These are phyloP conservation scores for Funneliformis geosporum DNA, from an alignment of 192 early-diverging fungal species.

Conservation along the genomic window DNA sequence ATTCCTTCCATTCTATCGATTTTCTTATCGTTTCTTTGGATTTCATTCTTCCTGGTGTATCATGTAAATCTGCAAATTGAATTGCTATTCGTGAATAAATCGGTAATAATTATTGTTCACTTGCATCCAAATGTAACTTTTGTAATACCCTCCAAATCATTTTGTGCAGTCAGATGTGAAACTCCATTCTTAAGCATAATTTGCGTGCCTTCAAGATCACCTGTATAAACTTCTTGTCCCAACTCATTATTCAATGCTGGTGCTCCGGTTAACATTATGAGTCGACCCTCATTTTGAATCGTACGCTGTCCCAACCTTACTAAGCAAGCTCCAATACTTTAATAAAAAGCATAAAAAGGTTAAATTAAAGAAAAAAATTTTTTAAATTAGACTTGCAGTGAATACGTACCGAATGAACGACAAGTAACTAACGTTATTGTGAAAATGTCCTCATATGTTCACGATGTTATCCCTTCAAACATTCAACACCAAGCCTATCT, in stretches of 20 bases:
- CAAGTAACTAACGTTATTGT: constrained; percentile 96
- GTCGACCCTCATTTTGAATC: constrained; percentile 97
- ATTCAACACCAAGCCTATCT: constrained; percentile 96
- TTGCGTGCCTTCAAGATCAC: constrained; percentile 96
- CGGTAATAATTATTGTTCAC: constrained; percentile 85
- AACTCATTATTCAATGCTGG: constrained; percentile 97
- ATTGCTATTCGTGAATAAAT: constrained; percentile 92
- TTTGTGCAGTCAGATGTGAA: constrained; percentile 93
- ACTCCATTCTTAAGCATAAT: constrained; percentile 99
- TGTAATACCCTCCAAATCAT: constrained; percentile 90
- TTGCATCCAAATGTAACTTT: constrained; percentile 75
- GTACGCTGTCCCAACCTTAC: constrained; percentile 97
- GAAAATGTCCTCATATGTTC: constrained; percentile 97
- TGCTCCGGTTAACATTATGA: constrained; percentile 97
- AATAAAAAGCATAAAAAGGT: not conserved
- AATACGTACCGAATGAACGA: constrained; percentile 81
- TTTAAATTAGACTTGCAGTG: not conserved
- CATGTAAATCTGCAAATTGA: constrained; percentile 98
- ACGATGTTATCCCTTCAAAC: constrained; percentile 94
- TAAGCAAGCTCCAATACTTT: constrained; percentile 92
- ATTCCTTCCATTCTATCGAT: constrained; percentile 74
- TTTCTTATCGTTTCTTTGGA: constrained; percentile 89
- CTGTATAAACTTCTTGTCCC: constrained; percentile 96
- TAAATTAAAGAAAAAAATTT: too few relatives aligned
- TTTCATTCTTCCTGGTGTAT: constrained; percentile 92